Evolutionary conservation across 208 protist genomes (phyloP).

Genomic region (Leishmania tropica): DNA sequence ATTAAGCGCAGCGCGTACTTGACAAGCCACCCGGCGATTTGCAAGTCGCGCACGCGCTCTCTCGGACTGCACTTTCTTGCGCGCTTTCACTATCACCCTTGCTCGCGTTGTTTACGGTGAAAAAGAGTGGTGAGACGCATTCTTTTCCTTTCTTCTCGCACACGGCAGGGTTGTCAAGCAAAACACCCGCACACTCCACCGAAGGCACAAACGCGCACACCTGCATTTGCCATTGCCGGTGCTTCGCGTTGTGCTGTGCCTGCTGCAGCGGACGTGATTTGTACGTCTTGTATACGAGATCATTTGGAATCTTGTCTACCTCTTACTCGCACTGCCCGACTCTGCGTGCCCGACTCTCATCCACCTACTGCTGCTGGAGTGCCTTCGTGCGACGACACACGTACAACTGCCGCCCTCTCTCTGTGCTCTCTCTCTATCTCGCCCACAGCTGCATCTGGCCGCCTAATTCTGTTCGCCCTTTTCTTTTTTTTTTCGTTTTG

Average conservation of each 20-base stretch:
- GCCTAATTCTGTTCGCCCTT: not conserved
- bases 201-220: not conserved
- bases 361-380: not conserved
- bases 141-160: not conserved
- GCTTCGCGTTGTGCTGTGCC: not conserved
- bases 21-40: not conserved
- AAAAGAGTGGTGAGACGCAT: not conserved
- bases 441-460: not conserved
- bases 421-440: not conserved
- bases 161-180: not conserved
- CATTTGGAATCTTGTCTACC: not conserved
- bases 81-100: not conserved
- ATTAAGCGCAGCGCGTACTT: not conserved
- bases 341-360: not conserved
- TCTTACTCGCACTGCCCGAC: not conserved
- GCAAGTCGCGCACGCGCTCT: not conserved
- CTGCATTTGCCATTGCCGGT: not conserved
- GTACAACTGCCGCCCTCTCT: not conserved
- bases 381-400: not conserved
- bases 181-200: not conserved
- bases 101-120: not conserved
- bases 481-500: not conserved
- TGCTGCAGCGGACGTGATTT: not conserved
- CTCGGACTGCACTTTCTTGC: not conserved
- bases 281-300: not conserved